Evolutionary conservation across 441 rosid genomes (phyloP).

Genomic region (Raphanus hybrid): DNA sequence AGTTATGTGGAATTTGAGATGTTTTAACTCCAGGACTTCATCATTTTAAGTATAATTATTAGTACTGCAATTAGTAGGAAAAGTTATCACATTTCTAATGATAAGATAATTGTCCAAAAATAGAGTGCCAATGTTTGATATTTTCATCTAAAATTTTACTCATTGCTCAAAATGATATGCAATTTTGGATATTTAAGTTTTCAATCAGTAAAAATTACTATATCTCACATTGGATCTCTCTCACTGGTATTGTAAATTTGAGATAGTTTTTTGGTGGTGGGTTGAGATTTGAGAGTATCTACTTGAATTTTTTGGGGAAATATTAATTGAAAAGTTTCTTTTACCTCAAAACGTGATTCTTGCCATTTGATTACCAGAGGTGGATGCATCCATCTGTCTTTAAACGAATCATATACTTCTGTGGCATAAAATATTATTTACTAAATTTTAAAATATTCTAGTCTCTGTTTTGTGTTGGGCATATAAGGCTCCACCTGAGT

Average conservation of each 20-base stretch:
- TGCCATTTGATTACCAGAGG: constrained; percentile 3
- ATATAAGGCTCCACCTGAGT: constrained; percentile 16
- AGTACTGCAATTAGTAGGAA: not conserved
- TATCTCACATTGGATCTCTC: not conserved
- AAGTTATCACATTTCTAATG: not conserved
- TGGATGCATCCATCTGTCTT: not conserved
- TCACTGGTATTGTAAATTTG: too few species aligned
- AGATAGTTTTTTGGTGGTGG: not conserved
- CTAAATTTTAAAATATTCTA: not conserved
- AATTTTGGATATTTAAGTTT: not conserved
- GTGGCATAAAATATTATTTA: constrained; percentile 5
- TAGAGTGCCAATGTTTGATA: not conserved
- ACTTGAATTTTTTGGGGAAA: constrained; percentile 7
- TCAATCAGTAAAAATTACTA: constrained; percentile 8
- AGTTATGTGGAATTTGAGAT: not conserved
- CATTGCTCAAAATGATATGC: not conserved
- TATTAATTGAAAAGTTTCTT: not conserved
- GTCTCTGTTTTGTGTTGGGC: constrained; percentile 16
- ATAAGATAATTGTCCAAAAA: not conserved
- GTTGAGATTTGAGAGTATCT: constrained; percentile 1
- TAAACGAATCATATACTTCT: constrained; percentile 10
- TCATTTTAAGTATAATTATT: not conserved
- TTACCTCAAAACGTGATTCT: not conserved
- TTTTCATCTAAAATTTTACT: not conserved
- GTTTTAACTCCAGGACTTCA: not conserved